Percentiles rank a stretch among this genome's conserved stretches.
Evolutionary conservation across 768 basidiomycete genomes (phyloP).

Genomic region (Suillus subalutaceus): DNA sequence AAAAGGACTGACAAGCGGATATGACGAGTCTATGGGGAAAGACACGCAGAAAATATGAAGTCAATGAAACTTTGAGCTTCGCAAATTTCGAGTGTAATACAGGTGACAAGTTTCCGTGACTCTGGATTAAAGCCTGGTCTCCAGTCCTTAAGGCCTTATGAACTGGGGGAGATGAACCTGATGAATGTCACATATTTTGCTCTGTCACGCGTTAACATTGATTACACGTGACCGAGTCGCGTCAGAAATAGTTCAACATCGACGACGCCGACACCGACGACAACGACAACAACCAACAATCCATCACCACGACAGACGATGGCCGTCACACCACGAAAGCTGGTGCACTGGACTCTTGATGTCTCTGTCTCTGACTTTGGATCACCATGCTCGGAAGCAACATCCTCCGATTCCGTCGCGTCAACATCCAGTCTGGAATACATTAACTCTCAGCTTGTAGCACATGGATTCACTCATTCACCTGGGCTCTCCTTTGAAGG

Average conservation of each 20-base stretch:
- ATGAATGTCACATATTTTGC: not conserved
- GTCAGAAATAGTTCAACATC: slow-evolving; percentile 16
- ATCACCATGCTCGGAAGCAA: slow-evolving; percentile 45
- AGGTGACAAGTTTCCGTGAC: not conserved
- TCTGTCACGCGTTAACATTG: slow-evolving; percentile 3
- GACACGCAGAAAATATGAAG: not conserved
- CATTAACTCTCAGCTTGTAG: slow-evolving; percentile 79
- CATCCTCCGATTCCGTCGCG: slow-evolving; percentile 48
- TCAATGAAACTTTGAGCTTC: not conserved
- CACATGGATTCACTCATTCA: slow-evolving; percentile 72
- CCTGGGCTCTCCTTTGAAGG: slow-evolving; percentile 75
- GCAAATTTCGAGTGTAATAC: not conserved
- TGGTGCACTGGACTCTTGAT: slow-evolving; percentile 55
- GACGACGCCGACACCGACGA: not conserved
- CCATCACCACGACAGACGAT: slow-evolving; percentile 13
- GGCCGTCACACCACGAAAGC: slow-evolving; percentile 44
- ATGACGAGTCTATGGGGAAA: not conserved
- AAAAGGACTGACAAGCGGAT: not conserved
- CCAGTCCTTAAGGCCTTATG: not conserved
- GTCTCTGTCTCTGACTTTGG: slow-evolving; percentile 45
- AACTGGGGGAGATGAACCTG: not conserved
- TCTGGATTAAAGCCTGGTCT: not conserved
- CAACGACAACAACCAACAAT: not conserved
- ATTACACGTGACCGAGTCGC: slow-evolving; percentile 32
- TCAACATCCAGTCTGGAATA: slow-evolving; percentile 71